A percentile compares a stretch with the other conserved stretches of the same genome.
Conservation (phyloP, 1,284 basidiomycete genomes). For the Inonotus hispidus region DNA sequence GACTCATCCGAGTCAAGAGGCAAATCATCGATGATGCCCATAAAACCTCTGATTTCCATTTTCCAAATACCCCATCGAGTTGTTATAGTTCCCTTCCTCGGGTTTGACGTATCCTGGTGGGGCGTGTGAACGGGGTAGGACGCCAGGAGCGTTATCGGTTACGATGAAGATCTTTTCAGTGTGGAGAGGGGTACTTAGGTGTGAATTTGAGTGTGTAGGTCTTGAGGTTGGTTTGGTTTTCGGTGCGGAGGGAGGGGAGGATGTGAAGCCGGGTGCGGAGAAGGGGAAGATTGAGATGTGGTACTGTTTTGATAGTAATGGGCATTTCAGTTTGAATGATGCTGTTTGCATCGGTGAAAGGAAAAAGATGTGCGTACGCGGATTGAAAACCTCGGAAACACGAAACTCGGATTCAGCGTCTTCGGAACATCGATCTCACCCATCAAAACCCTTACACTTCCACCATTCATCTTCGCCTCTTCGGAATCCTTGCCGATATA, state of each 20-base stretch:
- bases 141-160: conserved; percentile 37
- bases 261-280: conserved; percentile 42
- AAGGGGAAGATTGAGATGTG: conserved; percentile 16
- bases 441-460: conserved; percentile 31
- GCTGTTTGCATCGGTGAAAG: not conserved
- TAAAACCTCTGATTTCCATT: conserved; percentile 49
- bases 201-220: no score
- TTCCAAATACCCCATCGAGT: conserved; percentile 46
- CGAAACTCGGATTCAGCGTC: conserved; percentile 44
- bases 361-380: conserved; percentile 29
- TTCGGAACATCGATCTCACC: conserved; percentile 49
- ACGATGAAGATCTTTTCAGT: conserved; percentile 40
- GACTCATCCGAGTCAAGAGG: no score
- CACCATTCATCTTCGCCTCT: conserved; percentile 19
- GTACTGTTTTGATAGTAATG: conserved; percentile 6
- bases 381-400: conserved; percentile 47
- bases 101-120: conserved; percentile 48
- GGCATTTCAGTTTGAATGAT: not conserved
- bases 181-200: conserved; percentile 30
- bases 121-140: conserved; percentile 41
- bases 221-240: no score
- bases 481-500: conserved; percentile 28
- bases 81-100: conserved; percentile 43
- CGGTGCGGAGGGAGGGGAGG: conserved; percentile 17
- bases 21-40: conserved; percentile 7